Percentiles rank a stretch among this genome's conserved stretches.
Conservation (phyloP, 2,329 filamentous ascomycete genomes). For the Fusarium oxysporum region DNA sequence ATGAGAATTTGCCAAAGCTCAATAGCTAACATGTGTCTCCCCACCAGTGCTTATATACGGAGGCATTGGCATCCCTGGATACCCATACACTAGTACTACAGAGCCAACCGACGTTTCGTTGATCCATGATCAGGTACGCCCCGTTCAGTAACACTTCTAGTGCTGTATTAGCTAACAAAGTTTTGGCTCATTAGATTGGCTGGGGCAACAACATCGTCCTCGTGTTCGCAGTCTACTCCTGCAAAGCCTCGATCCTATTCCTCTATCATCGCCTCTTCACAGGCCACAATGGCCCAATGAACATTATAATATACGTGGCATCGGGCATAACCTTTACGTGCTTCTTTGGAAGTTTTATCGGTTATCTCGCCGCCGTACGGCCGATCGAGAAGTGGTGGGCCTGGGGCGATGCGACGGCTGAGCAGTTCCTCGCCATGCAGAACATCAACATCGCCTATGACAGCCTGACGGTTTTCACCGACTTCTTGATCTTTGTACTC, state of each 20-base stretch:
- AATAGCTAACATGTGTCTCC: not conserved
- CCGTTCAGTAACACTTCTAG: fast-evolving
- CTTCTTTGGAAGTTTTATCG: constrained; percentile 15
- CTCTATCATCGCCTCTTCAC: constrained; percentile 10
- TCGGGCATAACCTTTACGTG: not conserved
- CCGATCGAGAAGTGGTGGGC: constrained; percentile 19
- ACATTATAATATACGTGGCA: constrained; percentile 3
- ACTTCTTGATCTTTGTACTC: constrained; percentile 15
- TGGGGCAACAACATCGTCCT: constrained; percentile 7
- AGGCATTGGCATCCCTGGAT: constrained; percentile 10
- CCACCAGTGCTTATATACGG: constrained; percentile 1
- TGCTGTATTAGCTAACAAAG: fast-evolving
- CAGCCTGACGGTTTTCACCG: constrained; percentile 3
- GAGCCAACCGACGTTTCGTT: constrained; percentile 10
- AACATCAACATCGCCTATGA: constrained; percentile 14
- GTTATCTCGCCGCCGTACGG: not conserved
- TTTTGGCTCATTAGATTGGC: not conserved
- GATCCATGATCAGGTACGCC: constrained; percentile 1
- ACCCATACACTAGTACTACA: constrained; percentile 15
- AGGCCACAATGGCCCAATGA: constrained; percentile 8
- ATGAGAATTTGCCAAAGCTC: fast-evolving
- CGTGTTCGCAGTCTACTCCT: not conserved
- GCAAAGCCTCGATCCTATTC: constrained; percentile 15
- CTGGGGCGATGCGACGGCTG: constrained; percentile 9
- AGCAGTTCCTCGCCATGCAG: constrained; percentile 11